These are phyloP conservation scores for Ceratobasidium sp. DNA, from an alignment of 1,284 basidiomycete genomes.

Conservation along the genomic window DNA sequence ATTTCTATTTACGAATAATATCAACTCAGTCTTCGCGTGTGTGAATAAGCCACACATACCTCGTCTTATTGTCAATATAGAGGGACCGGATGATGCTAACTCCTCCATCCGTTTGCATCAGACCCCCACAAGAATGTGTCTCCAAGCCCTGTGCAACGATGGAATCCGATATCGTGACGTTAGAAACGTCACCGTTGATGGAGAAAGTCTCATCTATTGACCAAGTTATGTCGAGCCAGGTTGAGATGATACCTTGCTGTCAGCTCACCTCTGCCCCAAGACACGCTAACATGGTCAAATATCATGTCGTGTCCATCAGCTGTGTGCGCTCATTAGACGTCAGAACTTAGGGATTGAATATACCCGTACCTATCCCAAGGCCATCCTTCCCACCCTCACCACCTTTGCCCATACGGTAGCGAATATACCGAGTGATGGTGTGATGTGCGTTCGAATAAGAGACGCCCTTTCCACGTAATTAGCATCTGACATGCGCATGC, in stretches of 20 bases:
- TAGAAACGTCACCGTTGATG: constrained; percentile 52
- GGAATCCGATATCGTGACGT: constrained; percentile 51
- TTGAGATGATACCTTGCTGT: background rate
- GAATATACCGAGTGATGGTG: constrained; percentile 51
- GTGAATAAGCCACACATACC: constrained; percentile 31
- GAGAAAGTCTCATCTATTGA: constrained; percentile 50
- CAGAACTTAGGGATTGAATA: background rate
- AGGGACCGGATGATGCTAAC: constrained; percentile 51
- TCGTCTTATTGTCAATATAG: constrained; percentile 52
- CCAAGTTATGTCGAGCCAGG: background rate
- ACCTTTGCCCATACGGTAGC: constrained; percentile 50
- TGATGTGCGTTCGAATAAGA: constrained; percentile 45
- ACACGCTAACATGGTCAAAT: constrained; percentile 52
- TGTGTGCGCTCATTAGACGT: constrained; percentile 46
- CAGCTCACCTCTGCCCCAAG: constrained; percentile 48
- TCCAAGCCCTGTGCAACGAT: constrained; percentile 52
- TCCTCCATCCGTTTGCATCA: constrained; percentile 52
- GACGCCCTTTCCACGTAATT: constrained; percentile 5
- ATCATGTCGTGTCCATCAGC: constrained; percentile 52
- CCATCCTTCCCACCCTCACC: constrained; percentile 51
- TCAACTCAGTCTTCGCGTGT: background rate
- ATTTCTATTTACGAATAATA: constrained; percentile 42
- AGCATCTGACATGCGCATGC: background rate
- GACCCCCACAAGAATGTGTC: constrained; percentile 51
- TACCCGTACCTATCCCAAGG: constrained; percentile 18